These are phyloP conservation scores for Gyrodon lividus DNA, from an alignment of 768 basidiomycete genomes.

Conservation along the genomic window DNA sequence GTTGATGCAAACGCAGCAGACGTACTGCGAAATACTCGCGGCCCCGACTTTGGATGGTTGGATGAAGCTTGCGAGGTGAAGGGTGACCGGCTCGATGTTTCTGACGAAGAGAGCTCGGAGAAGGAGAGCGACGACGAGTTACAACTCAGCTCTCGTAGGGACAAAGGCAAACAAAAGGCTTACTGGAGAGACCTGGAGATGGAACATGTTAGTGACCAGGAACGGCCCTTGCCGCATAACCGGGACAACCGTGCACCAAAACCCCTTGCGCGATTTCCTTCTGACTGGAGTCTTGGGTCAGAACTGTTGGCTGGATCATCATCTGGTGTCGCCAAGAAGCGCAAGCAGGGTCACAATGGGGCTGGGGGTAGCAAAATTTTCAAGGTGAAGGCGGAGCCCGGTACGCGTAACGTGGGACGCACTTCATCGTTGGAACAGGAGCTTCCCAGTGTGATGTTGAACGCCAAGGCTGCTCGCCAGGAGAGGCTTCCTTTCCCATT, in stretches of 20 bases:
- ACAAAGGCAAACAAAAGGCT: conserved; percentile 10
- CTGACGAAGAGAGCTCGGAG: conserved; percentile 14
- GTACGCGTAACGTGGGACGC: conserved; percentile 1
- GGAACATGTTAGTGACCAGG: not conserved
- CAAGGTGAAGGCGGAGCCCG: conserved; percentile 20
- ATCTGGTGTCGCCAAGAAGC: conserved; percentile 10
- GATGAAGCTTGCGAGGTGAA: conserved; percentile 28
- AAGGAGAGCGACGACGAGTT: conserved; percentile 22
- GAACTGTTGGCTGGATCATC: conserved; percentile 10
- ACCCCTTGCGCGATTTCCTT: conserved; percentile 10
- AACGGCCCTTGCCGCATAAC: conserved; percentile 3
- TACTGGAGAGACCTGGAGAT: not conserved
- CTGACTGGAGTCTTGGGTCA: conserved; percentile 23
- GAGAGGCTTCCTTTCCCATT: conserved; percentile 8
- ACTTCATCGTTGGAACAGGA: not conserved
- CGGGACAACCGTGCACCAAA: conserved; percentile 6
- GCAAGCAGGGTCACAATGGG: conserved; percentile 8
- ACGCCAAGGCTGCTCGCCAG: not conserved
- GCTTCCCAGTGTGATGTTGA: not conserved
- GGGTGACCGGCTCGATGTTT: conserved; percentile 23
- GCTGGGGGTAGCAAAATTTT: conserved; percentile 19
- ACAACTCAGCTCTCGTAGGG: not conserved
- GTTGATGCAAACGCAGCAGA: conserved; percentile 29
- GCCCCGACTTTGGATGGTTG: conserved; percentile 23
- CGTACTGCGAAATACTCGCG: conserved; percentile 6